Conservation (phyloP, 352 stramenopile species). For the Globisporangium ultimum region DNA sequence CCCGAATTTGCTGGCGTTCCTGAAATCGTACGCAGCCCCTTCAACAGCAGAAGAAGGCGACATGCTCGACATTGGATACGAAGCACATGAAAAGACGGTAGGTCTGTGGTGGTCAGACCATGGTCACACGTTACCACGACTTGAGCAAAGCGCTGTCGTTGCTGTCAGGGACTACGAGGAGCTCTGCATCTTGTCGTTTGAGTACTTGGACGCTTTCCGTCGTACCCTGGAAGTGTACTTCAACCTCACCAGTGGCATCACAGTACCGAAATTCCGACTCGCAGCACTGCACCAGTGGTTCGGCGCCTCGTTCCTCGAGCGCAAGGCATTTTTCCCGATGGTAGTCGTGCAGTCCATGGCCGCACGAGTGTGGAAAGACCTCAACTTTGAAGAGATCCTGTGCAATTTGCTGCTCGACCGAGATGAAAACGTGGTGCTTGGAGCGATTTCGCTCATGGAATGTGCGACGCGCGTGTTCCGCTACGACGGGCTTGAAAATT, state of each 20-base stretch:
- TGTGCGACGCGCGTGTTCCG: conserved; percentile 35
- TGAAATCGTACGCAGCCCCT: not conserved
- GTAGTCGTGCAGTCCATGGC: conserved; percentile 18
- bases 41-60: not conserved
- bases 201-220: conserved; percentile 21
- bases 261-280: conserved; percentile 36
- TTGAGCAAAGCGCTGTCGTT: not conserved
- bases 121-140: not conserved
- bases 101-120: conserved; percentile 5
- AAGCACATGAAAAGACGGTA: not conserved
- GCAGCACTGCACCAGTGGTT: conserved; percentile 38
- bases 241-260: conserved; percentile 27
- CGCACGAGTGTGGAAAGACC: conserved; percentile 26
- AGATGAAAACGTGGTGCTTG: conserved; percentile 34
- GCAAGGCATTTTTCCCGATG: conserved; percentile 21
- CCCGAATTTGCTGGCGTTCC: not conserved
- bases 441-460: conserved; percentile 32
- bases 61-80: not conserved
- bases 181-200: conserved; percentile 3
- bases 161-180: not conserved
- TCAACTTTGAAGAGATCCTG: conserved; percentile 23
- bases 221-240: conserved; percentile 42
- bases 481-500: not conserved
- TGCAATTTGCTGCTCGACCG: conserved; percentile 28
- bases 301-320: conserved; percentile 24